phyloP scores from a whole-genome alignment of 129 eudicot genomes.

The Lactuca saligna region DNA sequence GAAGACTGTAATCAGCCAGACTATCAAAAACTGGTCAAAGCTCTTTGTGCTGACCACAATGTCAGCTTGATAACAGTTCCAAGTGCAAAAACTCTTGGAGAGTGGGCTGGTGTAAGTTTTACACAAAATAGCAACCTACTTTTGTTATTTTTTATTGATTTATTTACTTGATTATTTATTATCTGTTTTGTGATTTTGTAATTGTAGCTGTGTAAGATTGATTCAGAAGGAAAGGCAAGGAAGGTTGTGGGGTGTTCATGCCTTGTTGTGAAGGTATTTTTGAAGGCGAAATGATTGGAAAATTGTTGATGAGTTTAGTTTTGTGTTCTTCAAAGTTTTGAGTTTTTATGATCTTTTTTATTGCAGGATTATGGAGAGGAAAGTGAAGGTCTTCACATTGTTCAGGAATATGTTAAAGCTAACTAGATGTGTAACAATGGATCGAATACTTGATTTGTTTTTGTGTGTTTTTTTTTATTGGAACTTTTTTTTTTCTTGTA shows the following conservation, averaged over 20 bases:
- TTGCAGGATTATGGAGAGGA: slow-evolving; percentile 89
- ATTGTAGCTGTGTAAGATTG: slow-evolving; percentile 92
- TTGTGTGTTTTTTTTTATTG: slow-evolving; percentile 12
- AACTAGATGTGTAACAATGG: slow-evolving; percentile 37
- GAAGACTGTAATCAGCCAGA: slow-evolving; percentile 98
- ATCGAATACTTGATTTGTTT: slow-evolving; percentile 11
- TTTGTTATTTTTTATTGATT: too few species aligned
- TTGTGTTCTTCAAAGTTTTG: too few species aligned
- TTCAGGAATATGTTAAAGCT: slow-evolving; percentile 77
- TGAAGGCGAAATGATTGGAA: too few species aligned
- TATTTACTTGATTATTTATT: too few species aligned
- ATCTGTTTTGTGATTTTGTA: too few species aligned
- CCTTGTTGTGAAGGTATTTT: slow-evolving; percentile 82
- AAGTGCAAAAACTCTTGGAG: slow-evolving; percentile 96
- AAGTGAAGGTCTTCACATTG: slow-evolving; percentile 81
- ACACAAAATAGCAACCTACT: not conserved
- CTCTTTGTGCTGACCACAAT: slow-evolving; percentile 93
- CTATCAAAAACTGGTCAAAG: slow-evolving; percentile 78
- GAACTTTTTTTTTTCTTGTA: slow-evolving; percentile 9
- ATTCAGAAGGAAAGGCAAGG: slow-evolving; percentile 94
- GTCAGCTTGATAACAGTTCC: slow-evolving; percentile 82
- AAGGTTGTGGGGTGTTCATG: slow-evolving; percentile 95
- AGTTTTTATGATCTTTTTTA: not conserved
- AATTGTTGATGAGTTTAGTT: too few species aligned
- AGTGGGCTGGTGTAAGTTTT: slow-evolving; percentile 95